phyloP scores from a whole-genome alignment of 768 basidiomycete genomes.

The Boletellus sp. region DNA sequence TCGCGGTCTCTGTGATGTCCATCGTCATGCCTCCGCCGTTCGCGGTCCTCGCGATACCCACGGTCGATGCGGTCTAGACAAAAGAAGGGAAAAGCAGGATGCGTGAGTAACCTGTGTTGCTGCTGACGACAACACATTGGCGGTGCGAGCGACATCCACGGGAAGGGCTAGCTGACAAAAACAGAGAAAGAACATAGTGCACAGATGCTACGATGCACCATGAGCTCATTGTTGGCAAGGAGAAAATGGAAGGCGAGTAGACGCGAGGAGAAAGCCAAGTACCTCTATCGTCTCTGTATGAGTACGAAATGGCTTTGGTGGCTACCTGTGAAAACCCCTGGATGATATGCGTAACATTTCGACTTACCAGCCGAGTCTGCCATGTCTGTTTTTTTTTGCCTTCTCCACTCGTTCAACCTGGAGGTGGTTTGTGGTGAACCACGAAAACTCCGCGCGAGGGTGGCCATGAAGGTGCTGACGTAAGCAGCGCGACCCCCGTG shows the following conservation, averaged over 20 bases:
- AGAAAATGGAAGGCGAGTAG: conserved; percentile 34
- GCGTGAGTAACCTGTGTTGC: conserved; percentile 50
- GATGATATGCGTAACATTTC: conserved; percentile 9
- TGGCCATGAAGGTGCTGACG: conserved; percentile 18
- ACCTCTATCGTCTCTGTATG: conserved; percentile 32
- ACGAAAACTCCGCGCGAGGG: conserved; percentile 17
- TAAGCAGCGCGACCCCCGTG: conserved; percentile 23
- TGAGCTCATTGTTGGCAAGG: conserved; percentile 53
- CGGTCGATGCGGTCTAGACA: conserved; percentile 46
- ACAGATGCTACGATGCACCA: conserved; percentile 48
- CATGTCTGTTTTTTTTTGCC: conserved; percentile 31
- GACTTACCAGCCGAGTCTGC: conserved; percentile 58
- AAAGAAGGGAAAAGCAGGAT: conserved; percentile 43
- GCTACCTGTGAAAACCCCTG: conserved; percentile 27
- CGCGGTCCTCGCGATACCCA: conserved; percentile 61
- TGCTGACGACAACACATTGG: conserved; percentile 42
- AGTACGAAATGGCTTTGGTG: conserved; percentile 29
- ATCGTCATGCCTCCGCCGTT: conserved; percentile 61
- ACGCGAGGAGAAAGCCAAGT: conserved; percentile 34
- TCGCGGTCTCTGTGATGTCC: conserved; percentile 53
- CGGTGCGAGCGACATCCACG: conserved; percentile 36
- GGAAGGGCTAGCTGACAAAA: conserved; percentile 61
- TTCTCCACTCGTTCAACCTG: conserved; percentile 11
- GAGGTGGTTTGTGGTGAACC: conserved; percentile 25
- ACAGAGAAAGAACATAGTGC: conserved; percentile 42